These are phyloP conservation scores for Saccharomycopsis sp. DNA, from an alignment of 805 yeast genomes.

Conservation along the genomic window DNA sequence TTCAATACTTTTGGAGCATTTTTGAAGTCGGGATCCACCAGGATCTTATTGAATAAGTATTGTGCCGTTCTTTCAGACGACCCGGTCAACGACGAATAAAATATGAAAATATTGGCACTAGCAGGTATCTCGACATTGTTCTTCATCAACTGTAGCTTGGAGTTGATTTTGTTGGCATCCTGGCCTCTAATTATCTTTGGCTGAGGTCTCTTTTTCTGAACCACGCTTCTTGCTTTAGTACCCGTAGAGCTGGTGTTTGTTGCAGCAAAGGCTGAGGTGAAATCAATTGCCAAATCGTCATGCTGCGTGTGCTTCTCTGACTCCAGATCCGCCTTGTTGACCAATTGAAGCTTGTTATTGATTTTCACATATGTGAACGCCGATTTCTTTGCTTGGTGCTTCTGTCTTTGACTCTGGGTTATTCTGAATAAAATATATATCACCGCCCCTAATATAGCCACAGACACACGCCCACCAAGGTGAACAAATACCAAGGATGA, in stretches of 20 bases:
- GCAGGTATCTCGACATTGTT: constrained; percentile 6
- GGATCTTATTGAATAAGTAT: constrained; percentile 37
- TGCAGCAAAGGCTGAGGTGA: constrained; percentile 31
- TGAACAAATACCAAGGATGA: constrained; percentile 2
- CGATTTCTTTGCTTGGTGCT: not conserved
- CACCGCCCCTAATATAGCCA: constrained; percentile 27
- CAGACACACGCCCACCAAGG: constrained; percentile 32
- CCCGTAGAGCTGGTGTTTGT: not conserved
- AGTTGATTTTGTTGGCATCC: constrained; percentile 6
- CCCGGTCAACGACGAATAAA: constrained; percentile 84
- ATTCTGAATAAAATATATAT: constrained; percentile 26
- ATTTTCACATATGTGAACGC: constrained; percentile 8
- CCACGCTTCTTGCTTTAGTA: not conserved
- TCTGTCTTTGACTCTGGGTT: constrained; percentile 22
- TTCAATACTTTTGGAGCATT: constrained; percentile 50
- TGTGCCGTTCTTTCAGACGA: constrained; percentile 67
- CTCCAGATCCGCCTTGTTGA: constrained; percentile 18
- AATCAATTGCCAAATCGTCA: constrained; percentile 31
- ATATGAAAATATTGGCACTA: constrained; percentile 50
- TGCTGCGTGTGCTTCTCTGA: constrained; percentile 12
- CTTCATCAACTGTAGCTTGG: constrained; percentile 14
- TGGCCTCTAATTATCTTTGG: constrained; percentile 13
- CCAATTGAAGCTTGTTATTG: constrained; percentile 14
- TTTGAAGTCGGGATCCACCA: constrained; percentile 24
- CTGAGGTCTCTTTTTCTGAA: constrained; percentile 5